Evolutionary conservation across 2,329 filamentous ascomycete species (phyloP).

Genomic region (Fusarium proliferatum): DNA sequence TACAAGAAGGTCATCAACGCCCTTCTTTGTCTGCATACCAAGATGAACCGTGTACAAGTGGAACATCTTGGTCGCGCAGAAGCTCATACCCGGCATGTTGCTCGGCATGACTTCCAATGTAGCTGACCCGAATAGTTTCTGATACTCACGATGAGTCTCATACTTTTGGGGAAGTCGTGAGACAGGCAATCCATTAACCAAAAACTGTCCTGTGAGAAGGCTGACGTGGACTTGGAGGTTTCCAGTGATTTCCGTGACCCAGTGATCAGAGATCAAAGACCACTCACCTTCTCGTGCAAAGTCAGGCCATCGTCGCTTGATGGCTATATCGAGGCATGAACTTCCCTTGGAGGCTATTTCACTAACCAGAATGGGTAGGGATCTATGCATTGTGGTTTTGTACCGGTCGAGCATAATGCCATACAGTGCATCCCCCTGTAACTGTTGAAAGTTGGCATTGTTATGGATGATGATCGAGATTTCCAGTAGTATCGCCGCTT

Average conservation of each 20-base stretch:
- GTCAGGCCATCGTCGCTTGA: slow-evolving; percentile 27
- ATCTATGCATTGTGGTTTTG: slow-evolving; percentile 15
- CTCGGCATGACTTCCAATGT: slow-evolving; percentile 38
- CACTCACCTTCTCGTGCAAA: slow-evolving; percentile 7
- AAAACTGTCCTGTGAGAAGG: slow-evolving; percentile 20
- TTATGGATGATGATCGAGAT: slow-evolving; percentile 19
- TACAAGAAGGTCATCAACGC: slow-evolving; percentile 52
- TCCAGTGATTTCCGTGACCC: slow-evolving; percentile 16
- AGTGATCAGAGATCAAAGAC: slow-evolving; percentile 8
- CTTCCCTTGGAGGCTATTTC: background rate
- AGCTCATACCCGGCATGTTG: slow-evolving; percentile 49
- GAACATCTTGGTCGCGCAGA: slow-evolving; percentile 51
- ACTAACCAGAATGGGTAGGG: background rate
- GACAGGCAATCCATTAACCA: slow-evolving; percentile 22
- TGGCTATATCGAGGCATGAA: slow-evolving; percentile 23
- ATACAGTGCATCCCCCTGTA: background rate
- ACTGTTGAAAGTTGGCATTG: background rate
- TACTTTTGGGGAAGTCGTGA: slow-evolving; percentile 19
- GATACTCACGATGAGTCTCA: slow-evolving; percentile 16
- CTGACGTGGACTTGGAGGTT: slow-evolving; percentile 8
- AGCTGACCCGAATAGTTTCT: slow-evolving; percentile 19
- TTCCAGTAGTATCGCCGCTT: slow-evolving; percentile 30
- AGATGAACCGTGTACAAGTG: slow-evolving; percentile 40
- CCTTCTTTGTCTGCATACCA: slow-evolving; percentile 41
- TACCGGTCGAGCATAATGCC: slow-evolving; percentile 18